Evolutionary conservation across 495 filamentous ascomycete species (phyloP).

Genomic region (Penicillium silybi): DNA sequence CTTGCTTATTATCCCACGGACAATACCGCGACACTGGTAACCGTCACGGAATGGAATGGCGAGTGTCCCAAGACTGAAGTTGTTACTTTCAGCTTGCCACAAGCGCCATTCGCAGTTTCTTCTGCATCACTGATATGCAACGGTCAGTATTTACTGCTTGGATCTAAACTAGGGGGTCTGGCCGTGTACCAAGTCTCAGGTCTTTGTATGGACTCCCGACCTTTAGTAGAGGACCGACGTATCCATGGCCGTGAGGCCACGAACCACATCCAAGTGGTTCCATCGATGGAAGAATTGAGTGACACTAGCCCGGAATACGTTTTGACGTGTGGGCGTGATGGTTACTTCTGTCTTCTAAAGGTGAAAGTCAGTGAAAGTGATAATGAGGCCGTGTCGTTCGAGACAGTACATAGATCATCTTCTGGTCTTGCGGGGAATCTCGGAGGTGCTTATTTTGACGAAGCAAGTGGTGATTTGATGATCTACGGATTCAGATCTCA

Average conservation of each 20-base stretch:
- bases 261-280: constrained; percentile 53
- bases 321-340: constrained; percentile 71
- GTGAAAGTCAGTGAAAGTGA: constrained; percentile 7
- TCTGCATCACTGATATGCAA: constrained; percentile 35
- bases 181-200: constrained; percentile 44
- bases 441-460: constrained; percentile 60
- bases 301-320: constrained; percentile 22
- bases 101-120: constrained; percentile 30
- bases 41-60: constrained; percentile 13
- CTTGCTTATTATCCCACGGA: constrained; percentile 27
- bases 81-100: constrained; percentile 26
- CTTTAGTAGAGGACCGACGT: constrained; percentile 22
- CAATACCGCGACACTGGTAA: constrained; percentile 31
- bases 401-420: constrained; percentile 48
- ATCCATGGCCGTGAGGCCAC: constrained; percentile 64
- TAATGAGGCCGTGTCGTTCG: constrained; percentile 19
- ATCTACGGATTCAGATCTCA: constrained; percentile 78
- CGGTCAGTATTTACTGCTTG: constrained; percentile 55
- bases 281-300: constrained; percentile 7
- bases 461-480: constrained; percentile 48
- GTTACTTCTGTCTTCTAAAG: constrained; percentile 59
- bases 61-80: constrained; percentile 16
- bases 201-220: constrained; percentile 14
- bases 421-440: constrained; percentile 65
- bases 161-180: constrained; percentile 61